Evolutionary conservation across 2,329 filamentous ascomycete genomes (phyloP), one percentile per base, ranked within the genome.

Genomic region (Fusarium sp.): DNA sequence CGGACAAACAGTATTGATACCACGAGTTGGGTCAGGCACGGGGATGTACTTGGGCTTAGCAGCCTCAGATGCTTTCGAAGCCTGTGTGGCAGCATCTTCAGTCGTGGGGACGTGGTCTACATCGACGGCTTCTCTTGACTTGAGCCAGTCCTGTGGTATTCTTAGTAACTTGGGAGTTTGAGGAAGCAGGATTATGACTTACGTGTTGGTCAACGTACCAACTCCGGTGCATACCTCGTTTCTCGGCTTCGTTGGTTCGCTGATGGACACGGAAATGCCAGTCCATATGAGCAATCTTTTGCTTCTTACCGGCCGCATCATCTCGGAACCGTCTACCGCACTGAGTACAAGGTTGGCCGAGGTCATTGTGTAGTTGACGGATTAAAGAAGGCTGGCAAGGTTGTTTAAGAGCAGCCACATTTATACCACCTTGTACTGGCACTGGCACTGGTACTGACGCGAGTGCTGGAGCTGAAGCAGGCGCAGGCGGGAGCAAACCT

Each of bases 261-360:
- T 94, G 91, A 75, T 97, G 95, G 23, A 95, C 94, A 57, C 91
- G 90, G 81, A 99, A 99, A 79, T 99, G 96, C 96, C 96, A 99
- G 79, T 99, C 96, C 84, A 99, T 90, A 76, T 99, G 96, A 5
- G 91, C 89, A 23, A 90, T 92, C 81, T 98, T 98, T 82, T 91
- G 92, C 76, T 90, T 90, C 73, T 89, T 91, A 14, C 95, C 95
- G 67, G 92, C 89, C 14, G 90, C 88, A 47, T 92, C 92, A 6
- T 87, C 87, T 53, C 86, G 86, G 78, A 99, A 99, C 4, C 96
- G 90, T 61, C 94, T 88, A 23, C 95, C 96, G 76, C 96, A 99
- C 60, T 95, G 95, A 14, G 91, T 92, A 77, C 96, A 99, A 57
- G 94, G 92, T 60, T 94, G 92, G 1, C 95, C 92, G 37, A 93